Percentiles rank a stretch among this genome's conserved stretches.
These are phyloP conservation scores for Cladosporium sp. DNA, from an alignment of 2,329 filamentous ascomycete genomes.

Conservation along the genomic window DNA sequence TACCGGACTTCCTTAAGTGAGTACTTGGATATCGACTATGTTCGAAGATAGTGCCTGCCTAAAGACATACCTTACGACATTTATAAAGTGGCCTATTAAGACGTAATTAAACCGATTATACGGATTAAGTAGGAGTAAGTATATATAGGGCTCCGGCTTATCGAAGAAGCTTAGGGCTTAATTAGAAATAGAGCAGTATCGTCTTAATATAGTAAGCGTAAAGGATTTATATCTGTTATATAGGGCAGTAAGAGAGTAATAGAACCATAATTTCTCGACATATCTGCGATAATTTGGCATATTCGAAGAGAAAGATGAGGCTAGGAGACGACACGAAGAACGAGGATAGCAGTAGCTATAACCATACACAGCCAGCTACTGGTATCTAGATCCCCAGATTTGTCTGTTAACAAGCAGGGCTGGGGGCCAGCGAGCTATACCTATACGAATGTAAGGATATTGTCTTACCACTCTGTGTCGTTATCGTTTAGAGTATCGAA, in stretches of 20 bases:
- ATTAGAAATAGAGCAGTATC: not conserved
- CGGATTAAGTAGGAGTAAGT: not conserved
- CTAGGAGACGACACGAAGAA: not conserved
- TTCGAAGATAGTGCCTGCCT: slow-evolving; percentile 7
- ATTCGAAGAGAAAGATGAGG: not conserved
- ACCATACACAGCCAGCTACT: not conserved
- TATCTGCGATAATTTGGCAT: not conserved
- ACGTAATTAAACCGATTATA: not conserved
- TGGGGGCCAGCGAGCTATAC: not conserved
- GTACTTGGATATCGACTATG: not conserved
- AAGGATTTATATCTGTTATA: not conserved
- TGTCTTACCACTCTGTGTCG: not conserved
- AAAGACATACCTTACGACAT: not conserved
- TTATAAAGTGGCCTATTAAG: not conserved
- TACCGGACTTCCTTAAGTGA: slow-evolving; percentile 3
- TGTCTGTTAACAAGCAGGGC: not conserved
- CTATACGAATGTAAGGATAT: not conserved
- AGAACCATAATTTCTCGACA: not conserved
- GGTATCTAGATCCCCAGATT: not conserved
- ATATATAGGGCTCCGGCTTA: not conserved
- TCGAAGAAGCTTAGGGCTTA: not conserved
- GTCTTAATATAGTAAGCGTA: not conserved
- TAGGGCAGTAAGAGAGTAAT: not conserved
- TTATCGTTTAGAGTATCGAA: not conserved
- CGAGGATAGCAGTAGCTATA: not conserved